Base-by-base conservation (phyloP, 2,329 filamentous ascomycete genomes). In the Penicillium sp. region DNA sequence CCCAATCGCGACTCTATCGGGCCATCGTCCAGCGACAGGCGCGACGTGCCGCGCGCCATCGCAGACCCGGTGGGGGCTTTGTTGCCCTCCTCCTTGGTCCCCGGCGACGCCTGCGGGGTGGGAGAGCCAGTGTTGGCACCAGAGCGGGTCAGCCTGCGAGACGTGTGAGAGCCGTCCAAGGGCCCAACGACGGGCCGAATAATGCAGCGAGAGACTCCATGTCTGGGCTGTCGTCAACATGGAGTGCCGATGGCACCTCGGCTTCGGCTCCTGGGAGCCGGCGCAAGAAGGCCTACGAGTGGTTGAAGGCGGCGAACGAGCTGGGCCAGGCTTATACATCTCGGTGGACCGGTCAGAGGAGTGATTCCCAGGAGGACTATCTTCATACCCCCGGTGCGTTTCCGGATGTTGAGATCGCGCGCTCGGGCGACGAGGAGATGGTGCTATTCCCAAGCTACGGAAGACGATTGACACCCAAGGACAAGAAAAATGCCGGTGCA, bases 371-470 rank as follows among this genome's bases (percentile, higher is more conserved):
- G 21, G 68, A 73, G 30, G 69, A 71, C 31, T 71, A 71, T 57
- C 57, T 65, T 17, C 64, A 74, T 30, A 85, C 87, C 19, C 84
- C 87, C 0, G 86, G 84, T 1, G 80, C 84, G 1, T 96, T 94
- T 58, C 87, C 89, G 0, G 84, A 95, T 53, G 85, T 87, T 13
- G 80, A 84, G n/a, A 86, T 95, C 44, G 79, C 85, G 11, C 78
- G 81, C 8, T 83, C 81, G 46, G 90, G 87, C 9, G 80, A 88
- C 45, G 89, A 96, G 63, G 87, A 97, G 69, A 87, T 98, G 82
- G 80, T 98, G 7, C 64, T 98, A 16, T 98, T 98, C 54, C 93
- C 93, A 0, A 96, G 88, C 37, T 98, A 98, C 62, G 88, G 87
- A 7, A 82, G 90, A 59, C 76, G 76, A 45, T 84, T 94, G 62